phyloP scores from a whole-genome alignment of 2,329 filamentous ascomycete genomes.

The Aspergillus sp. region DNA sequence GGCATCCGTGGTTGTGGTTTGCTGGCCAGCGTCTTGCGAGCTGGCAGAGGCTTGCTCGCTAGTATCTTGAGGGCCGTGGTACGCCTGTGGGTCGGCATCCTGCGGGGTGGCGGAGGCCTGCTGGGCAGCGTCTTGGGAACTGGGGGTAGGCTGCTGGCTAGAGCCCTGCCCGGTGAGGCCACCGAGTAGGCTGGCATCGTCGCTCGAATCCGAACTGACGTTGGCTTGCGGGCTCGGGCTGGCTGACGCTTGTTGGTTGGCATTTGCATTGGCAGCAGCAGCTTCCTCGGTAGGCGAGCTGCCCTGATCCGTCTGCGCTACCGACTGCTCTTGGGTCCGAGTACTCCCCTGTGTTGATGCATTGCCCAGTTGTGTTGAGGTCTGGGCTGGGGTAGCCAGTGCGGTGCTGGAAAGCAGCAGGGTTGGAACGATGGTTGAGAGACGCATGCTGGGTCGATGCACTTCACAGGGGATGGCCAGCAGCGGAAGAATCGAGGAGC shows the following conservation, averaged over 20 bases:
- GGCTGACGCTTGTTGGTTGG: too few species aligned
- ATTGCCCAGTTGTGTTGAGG: conserved; percentile 8
- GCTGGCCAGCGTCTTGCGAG: not conserved
- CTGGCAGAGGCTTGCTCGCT: not conserved
- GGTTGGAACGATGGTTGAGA: conserved; percentile 12
- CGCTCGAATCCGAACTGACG: too few species aligned
- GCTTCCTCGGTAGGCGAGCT: conserved; percentile 4
- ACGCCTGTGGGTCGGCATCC: not conserved
- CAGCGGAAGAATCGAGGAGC: conserved; percentile 8
- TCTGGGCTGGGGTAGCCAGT: conserved; percentile 13
- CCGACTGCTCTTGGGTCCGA: conserved; percentile 7
- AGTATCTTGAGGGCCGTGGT: too few species aligned
- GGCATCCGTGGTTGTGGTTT: too few species aligned
- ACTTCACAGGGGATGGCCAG: conserved; percentile 9
- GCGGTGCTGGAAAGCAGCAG: conserved; percentile 15
- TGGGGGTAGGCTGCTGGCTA: conserved; percentile 3
- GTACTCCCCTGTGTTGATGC: conserved; percentile 7
- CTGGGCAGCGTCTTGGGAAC: too few species aligned
- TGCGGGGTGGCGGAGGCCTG: not conserved
- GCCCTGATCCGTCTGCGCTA: conserved; percentile 5
- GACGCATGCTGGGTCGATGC: conserved; percentile 12
- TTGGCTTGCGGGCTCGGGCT: too few species aligned
- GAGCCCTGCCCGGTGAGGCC: too few species aligned
- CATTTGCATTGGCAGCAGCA: conserved; percentile 4
- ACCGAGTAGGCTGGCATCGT: too few species aligned